Evolutionary conservation across 2,329 filamentous ascomycete genomes (phyloP).

Genomic region (Atkinsonella texensis): DNA sequence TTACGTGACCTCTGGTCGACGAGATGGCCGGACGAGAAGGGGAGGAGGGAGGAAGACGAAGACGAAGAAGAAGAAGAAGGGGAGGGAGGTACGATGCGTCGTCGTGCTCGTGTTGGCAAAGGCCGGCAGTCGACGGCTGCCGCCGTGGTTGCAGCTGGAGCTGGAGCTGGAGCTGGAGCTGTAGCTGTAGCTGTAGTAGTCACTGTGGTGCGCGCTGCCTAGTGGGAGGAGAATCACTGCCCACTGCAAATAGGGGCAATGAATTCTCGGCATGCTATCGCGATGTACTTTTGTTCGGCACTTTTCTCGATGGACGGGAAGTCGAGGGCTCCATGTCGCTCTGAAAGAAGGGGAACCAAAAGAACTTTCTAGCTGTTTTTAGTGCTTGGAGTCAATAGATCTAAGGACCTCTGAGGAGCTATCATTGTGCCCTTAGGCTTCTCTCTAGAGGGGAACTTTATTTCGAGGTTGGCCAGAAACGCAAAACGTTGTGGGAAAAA

Average conservation of each 20-base stretch:
- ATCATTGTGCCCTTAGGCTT: too few species aligned
- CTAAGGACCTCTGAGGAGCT: too few species aligned
- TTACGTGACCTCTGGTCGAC: background rate
- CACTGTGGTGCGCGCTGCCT: too few species aligned
- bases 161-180: too few species aligned
- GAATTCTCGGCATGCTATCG: background rate
- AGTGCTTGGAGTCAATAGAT: background rate
- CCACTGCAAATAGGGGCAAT: background rate
- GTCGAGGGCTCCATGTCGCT: too few species aligned
- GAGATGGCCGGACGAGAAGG: background rate
- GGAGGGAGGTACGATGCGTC: too few species aligned
- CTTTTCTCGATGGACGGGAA: background rate
- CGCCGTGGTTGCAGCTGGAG: too few species aligned
- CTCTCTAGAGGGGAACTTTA: background rate
- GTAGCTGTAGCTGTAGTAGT: too few species aligned
- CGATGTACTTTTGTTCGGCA: background rate
- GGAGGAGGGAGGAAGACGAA: background rate
- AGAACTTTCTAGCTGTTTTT: background rate
- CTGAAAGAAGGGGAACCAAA: background rate
- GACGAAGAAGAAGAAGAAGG: too few species aligned
- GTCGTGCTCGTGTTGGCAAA: too few species aligned
- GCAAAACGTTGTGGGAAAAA: too few species aligned
- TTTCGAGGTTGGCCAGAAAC: background rate
- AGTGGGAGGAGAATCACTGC: background rate
- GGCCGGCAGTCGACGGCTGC: too few species aligned